Conservation (phyloP, 2,329 filamentous ascomycete genomes). For the Lachnellula occidentalis region DNA sequence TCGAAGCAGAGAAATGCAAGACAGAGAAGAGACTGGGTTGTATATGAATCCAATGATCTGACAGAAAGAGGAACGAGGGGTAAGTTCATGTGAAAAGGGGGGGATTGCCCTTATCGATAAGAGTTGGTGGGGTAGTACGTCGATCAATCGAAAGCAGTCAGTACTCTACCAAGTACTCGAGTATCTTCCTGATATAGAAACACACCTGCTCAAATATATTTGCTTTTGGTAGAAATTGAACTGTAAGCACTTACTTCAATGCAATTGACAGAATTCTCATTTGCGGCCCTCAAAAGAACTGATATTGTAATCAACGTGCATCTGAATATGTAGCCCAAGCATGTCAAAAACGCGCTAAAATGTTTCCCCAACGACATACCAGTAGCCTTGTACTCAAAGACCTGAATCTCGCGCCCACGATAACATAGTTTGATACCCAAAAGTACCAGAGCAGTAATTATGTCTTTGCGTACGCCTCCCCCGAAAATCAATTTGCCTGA, state of each 20-base stretch:
- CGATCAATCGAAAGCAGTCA: neutral
- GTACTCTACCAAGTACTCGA: no score
- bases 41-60: no score
- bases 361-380: neutral
- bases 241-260: neutral
- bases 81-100: neutral
- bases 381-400: neutral
- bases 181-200: no score
- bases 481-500: conserved; percentile 13
- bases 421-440: neutral
- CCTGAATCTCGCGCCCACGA: neutral
- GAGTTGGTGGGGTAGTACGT: neutral
- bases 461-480: conserved; percentile 11
- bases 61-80: neutral
- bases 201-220: no score
- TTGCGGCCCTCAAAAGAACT: neutral
- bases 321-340: neutral
- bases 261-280: neutral
- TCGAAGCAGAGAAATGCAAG: no score
- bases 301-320: neutral
- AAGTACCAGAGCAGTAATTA: conserved; percentile 1
- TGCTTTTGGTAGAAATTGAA: no score
- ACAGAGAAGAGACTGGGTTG: no score
- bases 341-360: neutral
- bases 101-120: neutral